Base-by-base conservation (phyloP, 345 rosid species). In the Tarenaya hassleriana region DNA sequence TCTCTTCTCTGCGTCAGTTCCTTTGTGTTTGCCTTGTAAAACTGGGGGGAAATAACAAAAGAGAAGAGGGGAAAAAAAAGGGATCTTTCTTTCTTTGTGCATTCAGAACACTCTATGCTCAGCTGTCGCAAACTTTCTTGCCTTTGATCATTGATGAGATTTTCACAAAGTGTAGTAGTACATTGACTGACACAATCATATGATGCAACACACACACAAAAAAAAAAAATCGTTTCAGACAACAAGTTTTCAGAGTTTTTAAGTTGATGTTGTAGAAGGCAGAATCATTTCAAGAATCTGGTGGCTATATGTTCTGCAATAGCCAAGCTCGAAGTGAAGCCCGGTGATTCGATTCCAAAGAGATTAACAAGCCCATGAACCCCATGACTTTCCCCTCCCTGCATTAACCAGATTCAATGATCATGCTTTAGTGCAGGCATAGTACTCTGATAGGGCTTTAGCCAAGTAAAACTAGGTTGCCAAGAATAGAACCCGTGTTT, bases 291-390 rank as follows among this genome's bases (percentile, higher is more conserved):
- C 58, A 54, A 59, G 74, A 77, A 74, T 64, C 68, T 84, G 68
- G 77, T 52, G 52, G 75, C 89, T 49, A 82, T 14, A 72, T 79
- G 62, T 64, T 91, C 95, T 41, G 95, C 96, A 56, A 91, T 87
- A 1, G 96, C 96, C 79, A 91, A 47, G 77, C 98, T 84, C 55
- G 96, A 79, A 19, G 98, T 91, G 42, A 91, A 66, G 49, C 98
- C 98, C n/a, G 98, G 98, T 0, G 98, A 84, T 61, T 91, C 96
- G 5, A 91, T 82, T 42, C 96, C 98, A 11, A 75, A 82, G 58
- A 91, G 89, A 70, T 84, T 91, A 15, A 87, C 92, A 41, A 91
- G 95, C 51, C 96, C 95, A 17, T 81, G 72, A 27, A 91, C 68
- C 47, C 92, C 89, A 58, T 91, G 95, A 61, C 46, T 54, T 44